Conservation (phyloP, 202 grass and related monocot species). For the Alloteropsis angusta region DNA sequence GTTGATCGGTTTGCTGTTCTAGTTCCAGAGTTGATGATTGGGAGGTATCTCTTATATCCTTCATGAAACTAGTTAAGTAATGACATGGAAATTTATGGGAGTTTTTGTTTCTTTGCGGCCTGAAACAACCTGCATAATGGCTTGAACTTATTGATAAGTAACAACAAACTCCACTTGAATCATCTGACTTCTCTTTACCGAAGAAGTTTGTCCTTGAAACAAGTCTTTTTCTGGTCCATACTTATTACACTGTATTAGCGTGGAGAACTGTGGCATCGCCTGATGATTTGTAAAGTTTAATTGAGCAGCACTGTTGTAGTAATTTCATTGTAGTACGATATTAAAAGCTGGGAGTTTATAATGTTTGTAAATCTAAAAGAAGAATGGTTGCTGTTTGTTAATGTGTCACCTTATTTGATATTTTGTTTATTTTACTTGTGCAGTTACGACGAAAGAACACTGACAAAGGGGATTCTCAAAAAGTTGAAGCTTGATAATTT, state of each 20-base stretch:
- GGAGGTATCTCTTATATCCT: slow-evolving; percentile 44
- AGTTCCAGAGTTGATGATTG: slow-evolving; percentile 62
- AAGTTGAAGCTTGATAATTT: slow-evolving; percentile 91
- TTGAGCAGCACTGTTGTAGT: not conserved
- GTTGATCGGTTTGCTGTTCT: slow-evolving; percentile 86
- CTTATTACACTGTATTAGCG: not conserved
- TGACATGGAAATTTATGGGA: not conserved
- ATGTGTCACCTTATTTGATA: not conserved
- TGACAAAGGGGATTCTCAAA: slow-evolving; percentile 68
- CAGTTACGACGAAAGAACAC: slow-evolving; percentile 73
- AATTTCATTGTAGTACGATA: not conserved
- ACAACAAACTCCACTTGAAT: not conserved
- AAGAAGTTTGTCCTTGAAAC: not conserved
- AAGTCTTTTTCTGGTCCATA: not conserved
- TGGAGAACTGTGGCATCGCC: not conserved
- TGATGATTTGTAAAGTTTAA: not conserved
- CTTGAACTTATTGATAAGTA: not conserved
- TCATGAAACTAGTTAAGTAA: not conserved
- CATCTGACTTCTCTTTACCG: not conserved
- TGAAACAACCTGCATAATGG: not conserved
- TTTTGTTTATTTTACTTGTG: slow-evolving; percentile 12
- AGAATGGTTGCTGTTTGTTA: not conserved
- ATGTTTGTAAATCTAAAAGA: not conserved
- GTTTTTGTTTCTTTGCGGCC: not conserved
- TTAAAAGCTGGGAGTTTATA: not conserved